phyloP scores from a whole-genome alignment of 371 early-diverging fungal species.

The Circinella minor region DNA sequence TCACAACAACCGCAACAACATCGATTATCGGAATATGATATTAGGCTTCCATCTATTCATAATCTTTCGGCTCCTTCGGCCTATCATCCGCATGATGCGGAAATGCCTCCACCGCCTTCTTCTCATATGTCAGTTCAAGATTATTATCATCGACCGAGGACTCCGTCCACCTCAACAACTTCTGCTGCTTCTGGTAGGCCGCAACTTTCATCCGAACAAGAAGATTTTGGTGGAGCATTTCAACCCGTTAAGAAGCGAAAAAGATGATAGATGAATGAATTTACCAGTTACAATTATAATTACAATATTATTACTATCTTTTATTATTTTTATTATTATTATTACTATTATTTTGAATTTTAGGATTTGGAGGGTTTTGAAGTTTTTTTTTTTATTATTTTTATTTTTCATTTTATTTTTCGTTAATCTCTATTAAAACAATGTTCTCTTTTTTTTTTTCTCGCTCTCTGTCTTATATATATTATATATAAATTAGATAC shows the following conservation, averaged over 20 bases:
- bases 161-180: not conserved
- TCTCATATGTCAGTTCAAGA: constrained; percentile 15
- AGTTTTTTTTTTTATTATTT: too few species aligned
- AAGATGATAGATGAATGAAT: constrained; percentile 16
- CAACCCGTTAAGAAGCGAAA: constrained; percentile 35
- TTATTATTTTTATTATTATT: not conserved
- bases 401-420: too few species aligned
- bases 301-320: not conserved
- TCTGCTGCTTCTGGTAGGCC: constrained; percentile 22
- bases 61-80: constrained; percentile 32
- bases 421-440: too few species aligned
- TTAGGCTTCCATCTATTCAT: constrained; percentile 46
- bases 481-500: too few species aligned
- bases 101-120: constrained; percentile 14
- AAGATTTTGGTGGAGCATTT: constrained; percentile 22
- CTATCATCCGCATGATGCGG: constrained; percentile 19
- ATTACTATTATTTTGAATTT: too few species aligned
- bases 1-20: constrained; percentile 6
- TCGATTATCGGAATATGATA: constrained; percentile 20
- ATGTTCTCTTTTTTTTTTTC: too few species aligned
- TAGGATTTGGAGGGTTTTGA: too few species aligned
- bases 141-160: constrained; percentile 8
- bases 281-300: not conserved
- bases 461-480: too few species aligned
- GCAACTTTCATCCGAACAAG: not conserved